phyloP scores from a whole-genome alignment of 768 basidiomycete genomes.

The Tricholoma hemisulphureum region DNA sequence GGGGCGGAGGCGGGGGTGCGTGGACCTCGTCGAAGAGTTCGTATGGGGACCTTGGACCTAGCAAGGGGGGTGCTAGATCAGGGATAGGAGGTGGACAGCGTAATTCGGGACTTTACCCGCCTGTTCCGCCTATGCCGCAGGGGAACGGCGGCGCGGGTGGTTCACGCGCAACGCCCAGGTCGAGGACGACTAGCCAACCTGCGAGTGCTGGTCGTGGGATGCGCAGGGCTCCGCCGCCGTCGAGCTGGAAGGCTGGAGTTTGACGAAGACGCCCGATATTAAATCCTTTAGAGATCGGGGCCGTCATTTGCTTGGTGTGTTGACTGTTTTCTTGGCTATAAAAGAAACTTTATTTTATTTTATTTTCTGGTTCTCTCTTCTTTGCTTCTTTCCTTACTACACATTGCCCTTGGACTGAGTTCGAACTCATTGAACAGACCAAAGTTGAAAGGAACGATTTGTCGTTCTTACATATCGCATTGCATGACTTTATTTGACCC shows the following conservation, averaged over 20 bases:
- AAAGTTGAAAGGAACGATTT: constrained; percentile 5
- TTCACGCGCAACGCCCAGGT: constrained; percentile 24
- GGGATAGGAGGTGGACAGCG: constrained; percentile 20
- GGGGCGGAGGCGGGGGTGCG: constrained; percentile 42
- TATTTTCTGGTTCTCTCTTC: constrained; percentile 9
- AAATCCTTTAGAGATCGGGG: background rate
- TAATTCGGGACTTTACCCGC: constrained; percentile 44
- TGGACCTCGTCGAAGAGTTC: constrained; percentile 61
- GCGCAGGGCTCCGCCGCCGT: constrained; percentile 50
- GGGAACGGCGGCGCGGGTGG: constrained; percentile 15
- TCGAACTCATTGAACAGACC: constrained; percentile 7
- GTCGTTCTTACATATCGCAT: background rate
- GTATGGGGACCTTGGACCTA: constrained; percentile 67
- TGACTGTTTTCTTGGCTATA: constrained; percentile 4
- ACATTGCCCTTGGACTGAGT: too few relatives aligned
- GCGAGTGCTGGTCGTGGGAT: constrained; percentile 29
- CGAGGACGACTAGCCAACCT: constrained; percentile 48
- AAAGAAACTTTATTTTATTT: constrained; percentile 2
- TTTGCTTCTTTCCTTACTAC: too few relatives aligned
- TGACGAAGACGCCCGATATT: constrained; percentile 16
- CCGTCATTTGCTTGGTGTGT: constrained; percentile 1
- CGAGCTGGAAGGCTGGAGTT: constrained; percentile 55
- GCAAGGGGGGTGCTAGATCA: constrained; percentile 9
- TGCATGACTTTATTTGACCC: constrained; percentile 11
- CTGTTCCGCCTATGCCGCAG: constrained; percentile 38